Percentiles rank a stretch among this genome's conserved stretches.
Conservation (phyloP, 2,329 filamentous ascomycete species). For the Botrytis aclada region DNA sequence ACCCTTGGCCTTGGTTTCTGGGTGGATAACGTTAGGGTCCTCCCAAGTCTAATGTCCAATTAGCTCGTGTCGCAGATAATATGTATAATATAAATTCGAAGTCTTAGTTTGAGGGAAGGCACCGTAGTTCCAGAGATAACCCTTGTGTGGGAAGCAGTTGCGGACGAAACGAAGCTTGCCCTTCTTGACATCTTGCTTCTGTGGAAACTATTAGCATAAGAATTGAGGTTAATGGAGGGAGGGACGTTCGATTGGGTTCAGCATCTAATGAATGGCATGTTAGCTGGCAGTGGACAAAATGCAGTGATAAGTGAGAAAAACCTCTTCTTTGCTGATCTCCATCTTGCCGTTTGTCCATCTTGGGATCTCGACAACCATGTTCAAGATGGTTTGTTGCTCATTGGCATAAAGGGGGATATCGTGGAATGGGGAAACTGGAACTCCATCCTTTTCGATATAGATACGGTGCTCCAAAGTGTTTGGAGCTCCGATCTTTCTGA, state of each 20-base stretch:
- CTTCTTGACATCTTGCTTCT: slow-evolving; percentile 98
- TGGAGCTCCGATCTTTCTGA: slow-evolving; percentile 83
- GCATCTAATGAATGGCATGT: slow-evolving; percentile 10
- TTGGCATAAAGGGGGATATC: slow-evolving; percentile 98
- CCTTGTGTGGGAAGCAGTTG: slow-evolving; percentile 99
- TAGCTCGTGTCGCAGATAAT: slow-evolving; percentile 18
- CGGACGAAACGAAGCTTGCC: slow-evolving; percentile 98
- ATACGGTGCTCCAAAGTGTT: slow-evolving; percentile 97
- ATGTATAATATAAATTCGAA: background rate
- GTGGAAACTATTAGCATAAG: slow-evolving; percentile 9
- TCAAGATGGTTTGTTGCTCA: slow-evolving; percentile 88
- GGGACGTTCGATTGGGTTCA: slow-evolving; percentile 20
- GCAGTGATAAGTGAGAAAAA: slow-evolving; percentile 57
- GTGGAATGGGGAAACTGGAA: slow-evolving; percentile 93
- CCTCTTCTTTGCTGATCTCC: slow-evolving; percentile 74
- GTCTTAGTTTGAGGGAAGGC: slow-evolving; percentile 90
- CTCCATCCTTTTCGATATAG: slow-evolving; percentile 97
- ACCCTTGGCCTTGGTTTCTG: slow-evolving; percentile 99
- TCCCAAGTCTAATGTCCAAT: slow-evolving; percentile 78
- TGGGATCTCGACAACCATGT: slow-evolving; percentile 99
- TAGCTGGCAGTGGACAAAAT: background rate
- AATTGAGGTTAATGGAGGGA: background rate
- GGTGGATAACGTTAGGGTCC: slow-evolving; percentile 92
- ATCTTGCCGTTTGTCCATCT: slow-evolving; percentile 99
- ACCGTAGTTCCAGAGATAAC: slow-evolving; percentile 99